These are phyloP conservation scores for Bruguiera parviflora DNA, from an alignment of 345 rosid genomes.

Conservation along the genomic window DNA sequence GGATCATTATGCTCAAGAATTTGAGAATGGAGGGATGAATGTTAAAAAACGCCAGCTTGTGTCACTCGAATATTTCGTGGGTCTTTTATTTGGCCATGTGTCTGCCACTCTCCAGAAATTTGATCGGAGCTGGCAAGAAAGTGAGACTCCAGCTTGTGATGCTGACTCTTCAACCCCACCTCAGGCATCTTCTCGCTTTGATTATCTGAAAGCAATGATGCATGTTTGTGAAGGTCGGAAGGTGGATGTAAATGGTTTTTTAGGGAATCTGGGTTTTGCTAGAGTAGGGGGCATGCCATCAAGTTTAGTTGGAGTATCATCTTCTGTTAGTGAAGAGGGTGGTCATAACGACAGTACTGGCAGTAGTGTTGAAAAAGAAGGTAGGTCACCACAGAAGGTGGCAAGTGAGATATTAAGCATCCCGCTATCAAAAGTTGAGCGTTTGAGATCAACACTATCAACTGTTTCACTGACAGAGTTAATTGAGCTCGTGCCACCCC, in stretches of 20 bases:
- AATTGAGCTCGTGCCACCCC: slow-evolving; percentile 76
- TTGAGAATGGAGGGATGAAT: slow-evolving; percentile 13
- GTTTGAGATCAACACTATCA: slow-evolving; percentile 74
- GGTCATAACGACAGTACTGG: slow-evolving; percentile 43
- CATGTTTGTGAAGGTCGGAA: slow-evolving; percentile 79
- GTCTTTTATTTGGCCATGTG: slow-evolving; percentile 54
- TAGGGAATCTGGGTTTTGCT: slow-evolving; percentile 81
- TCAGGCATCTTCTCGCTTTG: slow-evolving; percentile 32
- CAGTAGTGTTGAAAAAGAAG: slow-evolving; percentile 51
- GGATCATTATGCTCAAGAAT: slow-evolving; percentile 14
- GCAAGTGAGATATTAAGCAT: slow-evolving; percentile 74
- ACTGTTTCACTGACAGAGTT: slow-evolving; percentile 75
- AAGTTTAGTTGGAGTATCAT: slow-evolving; percentile 64
- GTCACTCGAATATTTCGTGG: slow-evolving; percentile 47
- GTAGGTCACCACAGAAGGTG: slow-evolving; percentile 58
- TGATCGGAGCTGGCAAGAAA: slow-evolving; percentile 49
- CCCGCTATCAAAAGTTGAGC: slow-evolving; percentile 92
- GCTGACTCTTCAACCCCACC: slow-evolving; percentile 23
- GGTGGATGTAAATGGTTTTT: slow-evolving; percentile 67
- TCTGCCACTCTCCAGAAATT: slow-evolving; percentile 59
- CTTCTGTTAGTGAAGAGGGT: slow-evolving; percentile 54
- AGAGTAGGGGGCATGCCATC: slow-evolving; percentile 88
- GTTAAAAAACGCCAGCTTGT: slow-evolving; percentile 39
- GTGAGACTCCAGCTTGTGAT: slow-evolving; percentile 22
- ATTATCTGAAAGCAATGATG: slow-evolving; percentile 43